Conservation (phyloP, 345 rosid genomes). For the Gossypioides kirkii region DNA sequence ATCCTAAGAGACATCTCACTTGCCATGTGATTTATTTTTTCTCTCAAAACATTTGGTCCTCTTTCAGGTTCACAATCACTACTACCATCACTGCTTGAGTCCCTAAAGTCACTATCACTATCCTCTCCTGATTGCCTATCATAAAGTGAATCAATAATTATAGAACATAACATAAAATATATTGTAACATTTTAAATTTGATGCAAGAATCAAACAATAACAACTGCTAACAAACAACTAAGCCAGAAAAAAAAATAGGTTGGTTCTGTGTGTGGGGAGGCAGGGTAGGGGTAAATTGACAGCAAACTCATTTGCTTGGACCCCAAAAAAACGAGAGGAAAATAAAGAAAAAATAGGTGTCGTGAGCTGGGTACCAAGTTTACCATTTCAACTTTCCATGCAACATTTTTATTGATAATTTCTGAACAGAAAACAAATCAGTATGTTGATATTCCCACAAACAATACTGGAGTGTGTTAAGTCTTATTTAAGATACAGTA, state of each 20-base stretch:
- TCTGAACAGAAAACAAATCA: neutral
- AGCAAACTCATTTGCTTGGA: neutral
- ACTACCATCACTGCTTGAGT: slow-evolving; percentile 78
- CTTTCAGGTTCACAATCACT: slow-evolving; percentile 66
- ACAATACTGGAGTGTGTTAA: neutral
- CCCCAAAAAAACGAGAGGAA: neutral
- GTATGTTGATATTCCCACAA: neutral
- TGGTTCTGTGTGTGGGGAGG: neutral
- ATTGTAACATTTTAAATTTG: neutral
- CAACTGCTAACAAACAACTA: neutral
- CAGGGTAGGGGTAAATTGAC: neutral
- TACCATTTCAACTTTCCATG: neutral
- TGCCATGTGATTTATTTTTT: slow-evolving; percentile 21
- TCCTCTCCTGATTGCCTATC: slow-evolving; percentile 53
- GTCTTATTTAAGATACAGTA: neutral
- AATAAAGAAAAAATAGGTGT: neutral
- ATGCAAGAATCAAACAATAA: slow-evolving; percentile 2
- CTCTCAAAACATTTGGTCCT: slow-evolving; percentile 29
- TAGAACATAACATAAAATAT: slow-evolving; percentile 1
- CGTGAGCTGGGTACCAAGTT: neutral
- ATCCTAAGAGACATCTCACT: slow-evolving; percentile 31
- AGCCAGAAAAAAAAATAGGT: neutral
- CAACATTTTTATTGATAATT: neutral
- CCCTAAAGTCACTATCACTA: slow-evolving; percentile 70
- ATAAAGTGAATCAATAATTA: slow-evolving; percentile 11